Base-by-base conservation (phyloP, 192 early-diverging fungal species). In the Oehlia diaphana region DNA sequence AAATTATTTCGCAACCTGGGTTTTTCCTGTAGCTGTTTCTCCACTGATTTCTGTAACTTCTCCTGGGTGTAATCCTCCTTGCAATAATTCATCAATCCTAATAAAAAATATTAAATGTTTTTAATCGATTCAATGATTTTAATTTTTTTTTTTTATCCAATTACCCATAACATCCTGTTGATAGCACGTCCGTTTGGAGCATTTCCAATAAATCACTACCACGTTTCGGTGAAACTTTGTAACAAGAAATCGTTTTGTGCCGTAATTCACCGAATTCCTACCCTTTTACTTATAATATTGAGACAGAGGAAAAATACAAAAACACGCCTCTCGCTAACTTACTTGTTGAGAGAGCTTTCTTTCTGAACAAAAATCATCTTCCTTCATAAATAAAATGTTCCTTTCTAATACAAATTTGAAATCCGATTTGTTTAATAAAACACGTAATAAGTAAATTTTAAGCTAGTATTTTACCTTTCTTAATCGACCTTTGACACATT, bases 41-140 rank as follows among this genome's bases (percentile, higher is more conserved):
- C 78, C 78, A 31, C 58, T 39, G 21, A 79, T 68, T 35, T 79
- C 78, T 33, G 71, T 79, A 33, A 79, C 73, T 14, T 79, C 78
- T 16, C 78, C 78, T 8, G 70, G 31, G 6, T 53, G 78, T 9
- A 79, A 72, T 23, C 78, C 78, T 47, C 78, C 78, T 10, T 39
- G 26, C 12, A 79, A 44, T 53, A 79, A 39, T 6, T 70, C 23
- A 79, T 79, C 78, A 58, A 79, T 71, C 2, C 78, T 79, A 7
- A 23, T 7, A 35, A n/a, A 1, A 13, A 26, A 58, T 35, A 58
- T 61, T 74, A 28, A 74, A 12, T 8, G 35, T 28, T 58, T 26
- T 31, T 14, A 33, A 50, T 26, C 49, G 0, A 2, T n/a, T 58
- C 19, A n/a, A 31, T 42, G 6, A 26, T 16, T 31, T 3, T 9